Evolutionary conservation across 179 eudicot species (phyloP), one percentile per base, ranked within the genome.

Genomic region (Silene noctiflora): DNA sequence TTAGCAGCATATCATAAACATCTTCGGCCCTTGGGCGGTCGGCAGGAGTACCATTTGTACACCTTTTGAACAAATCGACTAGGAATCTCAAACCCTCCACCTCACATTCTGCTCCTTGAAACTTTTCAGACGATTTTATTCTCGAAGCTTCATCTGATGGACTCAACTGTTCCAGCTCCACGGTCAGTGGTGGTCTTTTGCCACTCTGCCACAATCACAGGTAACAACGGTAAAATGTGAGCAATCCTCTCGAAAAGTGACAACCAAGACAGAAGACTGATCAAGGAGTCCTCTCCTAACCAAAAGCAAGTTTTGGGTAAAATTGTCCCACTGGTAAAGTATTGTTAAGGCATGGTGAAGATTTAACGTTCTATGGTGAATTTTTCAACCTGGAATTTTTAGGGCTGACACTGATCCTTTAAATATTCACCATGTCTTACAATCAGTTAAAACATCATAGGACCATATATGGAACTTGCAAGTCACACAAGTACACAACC

Each of bases 21-120:
- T 81, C 79, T 59, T 83, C 82, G 14, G 98, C 93, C 0, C 87
- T 83, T 48, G 98, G 98, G 20, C 97, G 98, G 67, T 91, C 90
- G 61, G 75, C 56, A 6, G 97, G 96, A 82, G 84, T 80, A 39
- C 81, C 83, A 78, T 85, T 76, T 6, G 94, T 93, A 75, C 98
- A 94, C 62, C 46, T 77, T 77, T 72, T 81, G 81, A 83, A 94
- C 7, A 93, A 8, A 53, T 87, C 85, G 9, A 86, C 80, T 9
- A 94, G 89, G 77, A 91, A 91, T 76, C 73, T 82, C 21, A 86
- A 76, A 39, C 81, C 88, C 67, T 87, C 87, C 73, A 77, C 58
- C 59, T 88, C 93, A 21, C 72, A 72, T 74, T 88, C 90, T 42
- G 81, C 56, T 73, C 61, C 74, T 56, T 74, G 77, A 12, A 65